phyloP scores from a whole-genome alignment of 371 early-diverging fungal genomes.

The Mucor irregularis region DNA sequence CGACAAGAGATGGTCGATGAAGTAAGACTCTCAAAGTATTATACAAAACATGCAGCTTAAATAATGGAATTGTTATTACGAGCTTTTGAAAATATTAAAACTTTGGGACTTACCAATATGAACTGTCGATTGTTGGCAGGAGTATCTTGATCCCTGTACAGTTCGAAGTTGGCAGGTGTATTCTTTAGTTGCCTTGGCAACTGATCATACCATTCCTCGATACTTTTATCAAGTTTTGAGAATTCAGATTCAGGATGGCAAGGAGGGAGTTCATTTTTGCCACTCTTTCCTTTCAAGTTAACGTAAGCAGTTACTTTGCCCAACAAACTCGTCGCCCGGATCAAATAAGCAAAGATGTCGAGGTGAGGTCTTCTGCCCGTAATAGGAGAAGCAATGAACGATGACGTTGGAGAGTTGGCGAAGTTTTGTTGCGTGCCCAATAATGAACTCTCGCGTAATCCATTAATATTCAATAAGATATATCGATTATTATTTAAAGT shows the following conservation, averaged over 20 bases:
- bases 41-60: conserved; percentile 46
- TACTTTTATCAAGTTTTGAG: conserved; percentile 37
- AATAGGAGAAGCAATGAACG: too few relatives aligned
- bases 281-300: conserved; percentile 42
- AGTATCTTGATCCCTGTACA: background rate
- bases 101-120: conserved; percentile 19
- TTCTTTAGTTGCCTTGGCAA: conserved; percentile 46
- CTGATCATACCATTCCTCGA: conserved; percentile 48
- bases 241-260: conserved; percentile 49
- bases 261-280: conserved; percentile 26
- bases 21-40: conserved; percentile 52
- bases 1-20: conserved; percentile 48
- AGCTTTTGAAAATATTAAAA: background rate
- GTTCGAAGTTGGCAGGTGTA: conserved; percentile 40
- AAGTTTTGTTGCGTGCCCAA: conserved; percentile 7
- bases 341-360: conserved; percentile 23
- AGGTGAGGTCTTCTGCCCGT: conserved; percentile 1
- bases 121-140: conserved; percentile 21
- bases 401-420: too few relatives aligned
- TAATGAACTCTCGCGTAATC: conserved; percentile 29
- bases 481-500: conserved; percentile 28
- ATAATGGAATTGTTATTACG: background rate
- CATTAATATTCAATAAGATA: conserved; percentile 28
- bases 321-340: conserved; percentile 29
- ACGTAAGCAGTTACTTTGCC: conserved; percentile 53